A percentile compares a stretch with the other conserved stretches of the same genome.
phyloP scores from a whole-genome alignment of 306 rosid species.

The Arachis stenosperma region DNA sequence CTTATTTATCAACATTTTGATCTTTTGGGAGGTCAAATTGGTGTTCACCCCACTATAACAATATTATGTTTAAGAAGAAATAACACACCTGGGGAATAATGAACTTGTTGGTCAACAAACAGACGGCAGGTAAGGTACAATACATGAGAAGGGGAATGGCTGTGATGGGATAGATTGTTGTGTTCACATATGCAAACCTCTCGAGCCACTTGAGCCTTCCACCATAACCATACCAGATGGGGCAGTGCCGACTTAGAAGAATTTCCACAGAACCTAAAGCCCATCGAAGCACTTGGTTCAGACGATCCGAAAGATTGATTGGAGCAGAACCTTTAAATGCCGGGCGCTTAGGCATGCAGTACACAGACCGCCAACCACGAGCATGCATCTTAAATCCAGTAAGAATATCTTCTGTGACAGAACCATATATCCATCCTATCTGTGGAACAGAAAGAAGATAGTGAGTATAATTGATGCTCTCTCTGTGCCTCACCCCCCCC shows the following conservation, averaged over 20 bases:
- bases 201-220: slow-evolving; percentile 97
- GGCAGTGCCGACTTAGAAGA: slow-evolving; percentile 93
- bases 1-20: too few relatives aligned
- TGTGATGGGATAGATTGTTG: slow-evolving; percentile 93
- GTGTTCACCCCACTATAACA: too few relatives aligned
- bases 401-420: slow-evolving; percentile 98
- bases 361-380: slow-evolving; percentile 97
- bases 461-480: not conserved
- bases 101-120: slow-evolving; percentile 97
- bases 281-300: slow-evolving; percentile 98
- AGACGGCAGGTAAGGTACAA: slow-evolving; percentile 94
- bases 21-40: too few relatives aligned
- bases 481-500: not conserved
- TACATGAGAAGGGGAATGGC: slow-evolving; percentile 90
- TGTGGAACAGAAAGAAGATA: slow-evolving; percentile 45
- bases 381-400: slow-evolving; percentile 99
- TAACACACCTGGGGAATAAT: slow-evolving; percentile 91
- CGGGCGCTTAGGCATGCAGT: slow-evolving; percentile 87
- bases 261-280: slow-evolving; percentile 96
- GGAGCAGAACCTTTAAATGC: slow-evolving; percentile 99
- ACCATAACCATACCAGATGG: slow-evolving; percentile 94
- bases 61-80: slow-evolving; percentile 18
- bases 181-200: slow-evolving; percentile 92
- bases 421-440: slow-evolving; percentile 99
- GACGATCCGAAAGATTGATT: slow-evolving; percentile 96